Conservation (phyloP, 306 rosid genomes). For the Acacia confusa region DNA sequence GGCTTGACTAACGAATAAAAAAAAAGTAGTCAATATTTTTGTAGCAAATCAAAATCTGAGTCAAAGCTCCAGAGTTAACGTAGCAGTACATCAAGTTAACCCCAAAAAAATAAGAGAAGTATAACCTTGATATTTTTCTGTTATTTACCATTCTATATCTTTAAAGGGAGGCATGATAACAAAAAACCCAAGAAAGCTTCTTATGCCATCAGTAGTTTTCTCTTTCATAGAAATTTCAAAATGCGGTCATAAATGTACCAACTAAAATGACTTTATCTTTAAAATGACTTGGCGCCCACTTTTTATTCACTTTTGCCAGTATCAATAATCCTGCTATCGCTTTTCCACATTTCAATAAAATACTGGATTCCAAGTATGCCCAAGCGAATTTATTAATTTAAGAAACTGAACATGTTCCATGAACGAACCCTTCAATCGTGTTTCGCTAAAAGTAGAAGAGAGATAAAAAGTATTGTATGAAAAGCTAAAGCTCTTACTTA, state of each 20-base stretch:
- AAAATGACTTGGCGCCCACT: background rate
- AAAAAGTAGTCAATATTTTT: background rate
- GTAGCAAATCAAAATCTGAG: background rate
- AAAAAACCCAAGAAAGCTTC: background rate
- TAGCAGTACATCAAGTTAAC: background rate
- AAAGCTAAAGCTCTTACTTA: slow-evolving; percentile 2
- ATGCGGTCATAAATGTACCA: background rate
- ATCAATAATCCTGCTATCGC: background rate
- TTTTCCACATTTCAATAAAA: slow-evolving; percentile 6
- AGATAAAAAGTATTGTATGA: background rate
- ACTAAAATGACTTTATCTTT: background rate
- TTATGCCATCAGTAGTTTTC: background rate
- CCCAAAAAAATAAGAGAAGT: background rate
- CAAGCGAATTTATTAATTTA: background rate
- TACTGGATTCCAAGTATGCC: slow-evolving; percentile 13
- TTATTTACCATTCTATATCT: background rate
- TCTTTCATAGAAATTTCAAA: background rate
- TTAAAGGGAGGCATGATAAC: background rate
- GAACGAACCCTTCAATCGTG: slow-evolving; percentile 17
- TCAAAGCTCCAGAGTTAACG: background rate
- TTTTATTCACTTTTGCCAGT: background rate
- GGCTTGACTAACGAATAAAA: background rate
- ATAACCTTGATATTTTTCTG: background rate
- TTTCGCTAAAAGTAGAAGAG: slow-evolving; percentile 26
- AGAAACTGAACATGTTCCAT: slow-evolving; percentile 1